Percentiles rank a stretch among this genome's conserved stretches.
Evolutionary conservation across 371 early-diverging fungal species (phyloP).

Genomic region (Funneliformis caledonium): DNA sequence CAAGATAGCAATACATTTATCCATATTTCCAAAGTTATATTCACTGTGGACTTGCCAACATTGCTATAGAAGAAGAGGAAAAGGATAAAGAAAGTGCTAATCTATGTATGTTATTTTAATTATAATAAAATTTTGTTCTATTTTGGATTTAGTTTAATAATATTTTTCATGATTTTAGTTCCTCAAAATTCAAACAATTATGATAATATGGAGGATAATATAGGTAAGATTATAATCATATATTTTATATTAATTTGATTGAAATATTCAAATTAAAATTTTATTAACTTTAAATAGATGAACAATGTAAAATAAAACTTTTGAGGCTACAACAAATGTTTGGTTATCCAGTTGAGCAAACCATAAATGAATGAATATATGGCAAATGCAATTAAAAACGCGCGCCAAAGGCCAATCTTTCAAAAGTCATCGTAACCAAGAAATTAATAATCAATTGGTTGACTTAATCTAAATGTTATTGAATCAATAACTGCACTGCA

Average conservation of each 20-base stretch:
- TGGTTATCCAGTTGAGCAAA: conserved; percentile 47
- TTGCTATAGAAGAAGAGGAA: conserved; percentile 64
- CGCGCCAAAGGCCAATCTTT: too few species aligned
- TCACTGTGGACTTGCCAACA: conserved; percentile 64
- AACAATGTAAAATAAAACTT: conserved; percentile 51
- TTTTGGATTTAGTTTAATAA: neutral
- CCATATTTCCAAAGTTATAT: conserved; percentile 83
- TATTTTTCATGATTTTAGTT: neutral
- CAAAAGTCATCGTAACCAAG: too few species aligned
- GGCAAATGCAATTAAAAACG: too few species aligned
- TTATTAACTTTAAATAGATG: too few species aligned
- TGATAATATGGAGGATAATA: neutral
- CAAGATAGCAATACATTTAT: conserved; percentile 64
- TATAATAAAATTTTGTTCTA: neutral
- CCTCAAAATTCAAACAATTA: neutral
- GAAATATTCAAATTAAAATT: too few species aligned
- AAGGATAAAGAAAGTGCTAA: conserved; percentile 9
- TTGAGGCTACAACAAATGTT: conserved; percentile 67
- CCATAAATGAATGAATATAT: too few species aligned
- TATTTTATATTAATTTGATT: neutral
- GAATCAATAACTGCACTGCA: too few species aligned
- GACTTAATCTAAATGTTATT: too few species aligned
- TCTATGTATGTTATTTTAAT: conserved; percentile 38
- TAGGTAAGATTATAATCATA: too few species aligned
- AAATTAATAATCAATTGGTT: too few species aligned